Base-by-base conservation (phyloP, 2,329 filamentous ascomycete species). In the Setomelanomma holmii region DNA sequence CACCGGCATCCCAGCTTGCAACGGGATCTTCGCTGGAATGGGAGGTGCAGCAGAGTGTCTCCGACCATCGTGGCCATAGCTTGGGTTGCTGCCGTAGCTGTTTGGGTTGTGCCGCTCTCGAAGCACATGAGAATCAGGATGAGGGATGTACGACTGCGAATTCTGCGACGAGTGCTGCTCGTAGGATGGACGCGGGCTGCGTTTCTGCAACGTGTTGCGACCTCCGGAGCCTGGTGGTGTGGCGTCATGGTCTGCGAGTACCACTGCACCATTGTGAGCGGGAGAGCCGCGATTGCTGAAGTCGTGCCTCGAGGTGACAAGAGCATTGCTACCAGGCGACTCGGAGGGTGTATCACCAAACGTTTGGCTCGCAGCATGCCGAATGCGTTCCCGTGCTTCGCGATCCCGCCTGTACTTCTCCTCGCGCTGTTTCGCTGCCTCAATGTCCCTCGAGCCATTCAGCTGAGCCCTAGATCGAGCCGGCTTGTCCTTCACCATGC, bases 11-110 rank as follows among this genome's bases (percentile, higher is more conserved):
- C 56, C 55, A 34, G 53, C 41, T 5, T 63, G 68, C 19, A 89
- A 72, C 1, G 88, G 87, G 7, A 90, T 78, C 74, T 91, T 91
- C n/a, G 87, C 86, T 3, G 89, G 88, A 42, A 90, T 82, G 0
- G 86, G 84, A 11, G 88, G 88, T 0, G 76, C 79, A 16, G 71
- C 76, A 16, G 46, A 24, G 16, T 49, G 34, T 24, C 45, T 34
- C n/a, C 35, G 38, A 16, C 56, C 50, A 16, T 64, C 61, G 17
- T 58, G 46, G 14, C 58, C 57, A 17, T 73, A 68, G 16, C 60
- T 53, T 4, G 67, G 61, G 45, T 62, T 71, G n/a, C 62, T 57
- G 3, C 64, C 64, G 40, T 75, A 75, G 14, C 58, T 63, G 35
- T 70, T 68, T 4, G 67, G 60, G 36, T 68, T 72, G 40, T 74